Evolutionary conservation across 495 filamentous ascomycete species (phyloP), one percentile per base, ranked within the genome.

Genomic region (Penicillium maclennaniae): DNA sequence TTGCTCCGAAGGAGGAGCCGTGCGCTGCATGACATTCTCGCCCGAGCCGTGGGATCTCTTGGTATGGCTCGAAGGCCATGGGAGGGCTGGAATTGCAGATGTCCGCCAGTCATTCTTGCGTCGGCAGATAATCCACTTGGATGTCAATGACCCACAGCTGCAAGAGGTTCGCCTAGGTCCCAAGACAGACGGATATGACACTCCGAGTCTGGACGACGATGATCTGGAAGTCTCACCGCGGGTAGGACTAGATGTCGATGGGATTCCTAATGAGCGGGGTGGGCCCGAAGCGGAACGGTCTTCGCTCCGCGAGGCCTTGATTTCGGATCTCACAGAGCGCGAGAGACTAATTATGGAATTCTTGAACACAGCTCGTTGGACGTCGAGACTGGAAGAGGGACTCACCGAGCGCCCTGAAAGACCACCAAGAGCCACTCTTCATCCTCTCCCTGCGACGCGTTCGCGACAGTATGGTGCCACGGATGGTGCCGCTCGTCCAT

Each of bases 41-140:
- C 91, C 93, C 3, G 88, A 87, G 17, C 89, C 92, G 9, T 88
- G 85, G 81, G 92, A 98, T 67, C 80, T 98, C 15, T 77, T 98
- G 31, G 87, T 95, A 21, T 97, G 92, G 91, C 83, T 91, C 19
- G 93, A 98, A 70, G 87, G 95, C 55, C 86, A 85, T 54, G 92
- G 89, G 8, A 80, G 87, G 56, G 80, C 92, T 31, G 92, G 91
- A 10, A 76, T 97, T 42, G 87, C 87, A 3, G 93, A 98, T 73
- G 72, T 92, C 20, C 86, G 93, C 20, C 83, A 82, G 52, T 83
- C 84, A 19, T 90, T 95, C 54, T 69, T 77, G 20, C 84, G 84
- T 25, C 83, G 88, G 28, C 93, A 98, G 65, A 80, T 88, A 23
- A 66, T 96, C 8, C 60, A 79, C 2, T 65, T 95, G 34, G 81